phyloP scores from a whole-genome alignment of 306 rosid species.

The Adenanthera pavonina region DNA sequence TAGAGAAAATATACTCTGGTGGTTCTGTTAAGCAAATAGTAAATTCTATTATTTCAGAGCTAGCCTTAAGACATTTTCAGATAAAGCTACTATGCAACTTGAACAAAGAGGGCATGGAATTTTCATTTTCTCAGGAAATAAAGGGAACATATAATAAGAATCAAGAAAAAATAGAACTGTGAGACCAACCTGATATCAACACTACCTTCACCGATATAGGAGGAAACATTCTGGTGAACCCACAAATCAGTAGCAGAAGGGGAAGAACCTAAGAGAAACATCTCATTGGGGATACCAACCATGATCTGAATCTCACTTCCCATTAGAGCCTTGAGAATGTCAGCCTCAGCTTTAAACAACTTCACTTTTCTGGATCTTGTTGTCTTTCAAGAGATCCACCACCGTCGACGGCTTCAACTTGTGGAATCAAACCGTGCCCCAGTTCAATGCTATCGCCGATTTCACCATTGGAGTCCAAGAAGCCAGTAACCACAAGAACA shows the following conservation, averaged over 20 bases:
- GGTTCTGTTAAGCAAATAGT: background rate
- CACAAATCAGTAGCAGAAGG: slow-evolving; percentile 71
- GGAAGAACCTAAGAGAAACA: slow-evolving; percentile 75
- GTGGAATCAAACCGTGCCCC: slow-evolving; percentile 77
- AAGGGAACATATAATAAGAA: background rate
- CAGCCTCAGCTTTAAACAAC: slow-evolving; percentile 83
- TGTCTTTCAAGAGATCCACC: slow-evolving; percentile 71
- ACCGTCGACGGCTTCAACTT: slow-evolving; percentile 67
- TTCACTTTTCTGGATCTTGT: slow-evolving; percentile 79
- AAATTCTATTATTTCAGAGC: background rate
- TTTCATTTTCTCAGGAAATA: background rate
- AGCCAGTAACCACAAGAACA: slow-evolving; percentile 32
- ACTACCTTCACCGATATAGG: slow-evolving; percentile 71
- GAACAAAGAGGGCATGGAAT: background rate
- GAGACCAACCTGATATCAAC: slow-evolving; percentile 74
- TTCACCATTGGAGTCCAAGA: slow-evolving; percentile 48
- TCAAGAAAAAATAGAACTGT: background rate
- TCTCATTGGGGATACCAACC: slow-evolving; percentile 93
- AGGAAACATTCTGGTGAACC: slow-evolving; percentile 76
- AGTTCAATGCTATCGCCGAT: slow-evolving; percentile 78
- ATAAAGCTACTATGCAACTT: slow-evolving; percentile 3
- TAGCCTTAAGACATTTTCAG: no score
- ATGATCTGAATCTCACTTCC: slow-evolving; percentile 85
- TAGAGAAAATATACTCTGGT: background rate
- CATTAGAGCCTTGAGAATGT: slow-evolving; percentile 56